A percentile compares a stretch with the other conserved stretches of the same genome.
Conservation (phyloP, 495 filamentous ascomycete species). For the Achaetomiella virescens region DNA sequence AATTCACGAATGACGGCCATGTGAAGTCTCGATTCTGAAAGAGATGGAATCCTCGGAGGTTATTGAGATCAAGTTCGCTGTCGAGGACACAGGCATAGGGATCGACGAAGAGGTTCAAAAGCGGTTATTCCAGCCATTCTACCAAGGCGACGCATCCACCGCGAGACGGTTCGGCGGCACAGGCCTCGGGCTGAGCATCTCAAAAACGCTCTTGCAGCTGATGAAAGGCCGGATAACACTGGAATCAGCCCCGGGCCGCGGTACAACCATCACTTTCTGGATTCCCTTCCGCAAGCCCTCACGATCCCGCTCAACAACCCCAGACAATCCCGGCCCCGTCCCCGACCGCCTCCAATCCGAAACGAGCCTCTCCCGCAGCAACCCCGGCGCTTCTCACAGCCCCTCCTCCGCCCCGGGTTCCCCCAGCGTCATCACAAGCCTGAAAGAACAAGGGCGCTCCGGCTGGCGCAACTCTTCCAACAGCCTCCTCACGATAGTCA, state of each 20-base stretch:
- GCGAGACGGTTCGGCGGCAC: conserved; percentile 74
- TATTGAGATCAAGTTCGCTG: conserved; percentile 52
- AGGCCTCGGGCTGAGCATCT: conserved; percentile 74
- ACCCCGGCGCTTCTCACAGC: conserved; percentile 31
- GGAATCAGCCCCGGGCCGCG: conserved; percentile 49
- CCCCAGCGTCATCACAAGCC: no score
- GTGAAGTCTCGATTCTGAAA: conserved; percentile 48
- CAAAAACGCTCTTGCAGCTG: conserved; percentile 68
- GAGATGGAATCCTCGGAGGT: conserved; percentile 43
- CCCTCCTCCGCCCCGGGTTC: no score
- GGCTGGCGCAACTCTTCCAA: conserved; percentile 28
- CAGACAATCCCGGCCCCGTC: conserved; percentile 9
- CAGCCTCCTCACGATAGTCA: conserved; percentile 21
- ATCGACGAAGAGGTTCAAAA: conserved; percentile 68
- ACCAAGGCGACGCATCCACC: conserved; percentile 74
- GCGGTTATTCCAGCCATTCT: conserved; percentile 78
- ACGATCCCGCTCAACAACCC: background rate
- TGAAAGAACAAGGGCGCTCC: conserved; percentile 17
- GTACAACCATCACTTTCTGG: conserved; percentile 62
- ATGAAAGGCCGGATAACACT: conserved; percentile 74
- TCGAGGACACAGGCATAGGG: conserved; percentile 80
- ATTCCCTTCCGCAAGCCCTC: conserved; percentile 52
- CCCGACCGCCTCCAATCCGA: conserved; percentile 27
- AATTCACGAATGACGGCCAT: conserved; percentile 71
- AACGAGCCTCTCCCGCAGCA: conserved; percentile 53